Conservation (phyloP, 169 alveolate genomes). For the Plasmodium billcollinsi region DNA sequence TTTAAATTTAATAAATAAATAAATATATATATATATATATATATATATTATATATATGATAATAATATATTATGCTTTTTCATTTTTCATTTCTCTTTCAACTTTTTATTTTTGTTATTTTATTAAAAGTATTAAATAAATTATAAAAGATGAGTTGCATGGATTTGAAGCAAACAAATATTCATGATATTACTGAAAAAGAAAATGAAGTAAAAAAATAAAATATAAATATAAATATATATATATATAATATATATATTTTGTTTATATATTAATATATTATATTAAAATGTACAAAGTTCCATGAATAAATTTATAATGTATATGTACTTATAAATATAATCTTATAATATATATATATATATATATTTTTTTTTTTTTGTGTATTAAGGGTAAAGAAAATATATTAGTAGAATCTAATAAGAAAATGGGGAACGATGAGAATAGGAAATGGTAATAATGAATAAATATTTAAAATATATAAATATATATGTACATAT, state of each 20-base stretch:
- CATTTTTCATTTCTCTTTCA: too few relatives aligned
- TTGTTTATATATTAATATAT: neutral
- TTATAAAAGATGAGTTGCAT: constrained; percentile 61
- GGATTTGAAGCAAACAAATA: constrained; percentile 47
- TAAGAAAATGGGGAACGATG: constrained; percentile 45
- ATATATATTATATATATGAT: too few relatives aligned
- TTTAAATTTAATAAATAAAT: too few relatives aligned
- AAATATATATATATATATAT: too few relatives aligned
- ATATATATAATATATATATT: neutral
- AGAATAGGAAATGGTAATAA: constrained; percentile 19
- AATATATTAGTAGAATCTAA: constrained; percentile 4
- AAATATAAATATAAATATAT: neutral
- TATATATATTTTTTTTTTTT: neutral
- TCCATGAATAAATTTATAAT: too few relatives aligned
- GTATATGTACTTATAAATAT: neutral
- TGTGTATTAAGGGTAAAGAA: constrained; percentile 15
- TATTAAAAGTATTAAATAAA: neutral
- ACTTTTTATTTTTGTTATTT: too few relatives aligned
- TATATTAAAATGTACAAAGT: neutral
- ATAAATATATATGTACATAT: neutral
- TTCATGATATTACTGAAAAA: constrained; percentile 45
- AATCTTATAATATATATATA: neutral
- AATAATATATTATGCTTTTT: too few relatives aligned
- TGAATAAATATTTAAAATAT: neutral
- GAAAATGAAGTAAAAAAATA: constrained; percentile 23